phyloP scores from a whole-genome alignment of 768 basidiomycete species.

The Macrolepiota fuliginosa region DNA sequence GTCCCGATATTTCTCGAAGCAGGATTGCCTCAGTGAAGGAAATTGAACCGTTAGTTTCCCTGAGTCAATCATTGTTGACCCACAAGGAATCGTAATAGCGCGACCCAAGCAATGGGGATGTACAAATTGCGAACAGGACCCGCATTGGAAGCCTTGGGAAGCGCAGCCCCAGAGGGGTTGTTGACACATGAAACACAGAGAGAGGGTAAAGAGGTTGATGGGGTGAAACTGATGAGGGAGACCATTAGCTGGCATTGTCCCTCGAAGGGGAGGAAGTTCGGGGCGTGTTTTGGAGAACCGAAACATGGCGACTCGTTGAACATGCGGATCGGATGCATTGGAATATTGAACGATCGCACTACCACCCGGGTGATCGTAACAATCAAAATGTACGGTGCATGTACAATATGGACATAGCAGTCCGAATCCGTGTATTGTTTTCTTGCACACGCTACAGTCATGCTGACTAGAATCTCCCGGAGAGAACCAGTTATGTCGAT shows the following conservation, averaged over 20 bases:
- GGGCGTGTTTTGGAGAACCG: slow-evolving; percentile 53
- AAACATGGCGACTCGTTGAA: slow-evolving; percentile 58
- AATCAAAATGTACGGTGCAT: slow-evolving; percentile 72
- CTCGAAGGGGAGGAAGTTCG: slow-evolving; percentile 21
- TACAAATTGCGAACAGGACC: slow-evolving; percentile 55
- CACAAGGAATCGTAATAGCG: slow-evolving; percentile 36
- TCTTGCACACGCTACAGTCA: slow-evolving; percentile 57
- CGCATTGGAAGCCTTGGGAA: slow-evolving; percentile 64
- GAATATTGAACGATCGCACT: slow-evolving; percentile 56
- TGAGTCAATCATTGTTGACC: slow-evolving; percentile 34
- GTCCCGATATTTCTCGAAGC: slow-evolving; percentile 48
- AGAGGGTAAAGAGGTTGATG: slow-evolving; percentile 71
- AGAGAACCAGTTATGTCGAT: slow-evolving; percentile 19
- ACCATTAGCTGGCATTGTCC: slow-evolving; percentile 33
- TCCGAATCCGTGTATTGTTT: slow-evolving; percentile 61
- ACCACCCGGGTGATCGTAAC: slow-evolving; percentile 71
- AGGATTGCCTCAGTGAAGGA: slow-evolving; percentile 53
- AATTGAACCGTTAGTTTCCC: slow-evolving; percentile 51
- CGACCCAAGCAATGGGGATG: slow-evolving; percentile 50
- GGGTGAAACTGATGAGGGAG: slow-evolving; percentile 33
- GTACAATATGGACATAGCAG: slow-evolving; percentile 71
- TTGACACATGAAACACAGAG: slow-evolving; percentile 66
- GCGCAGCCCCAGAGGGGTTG: slow-evolving; percentile 73
- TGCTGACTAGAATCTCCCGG: slow-evolving; percentile 33
- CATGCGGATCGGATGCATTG: slow-evolving; percentile 38